Evolutionary conservation across 2,329 filamentous ascomycete genomes (phyloP).

Genomic region (Diaporthe ampelina): DNA sequence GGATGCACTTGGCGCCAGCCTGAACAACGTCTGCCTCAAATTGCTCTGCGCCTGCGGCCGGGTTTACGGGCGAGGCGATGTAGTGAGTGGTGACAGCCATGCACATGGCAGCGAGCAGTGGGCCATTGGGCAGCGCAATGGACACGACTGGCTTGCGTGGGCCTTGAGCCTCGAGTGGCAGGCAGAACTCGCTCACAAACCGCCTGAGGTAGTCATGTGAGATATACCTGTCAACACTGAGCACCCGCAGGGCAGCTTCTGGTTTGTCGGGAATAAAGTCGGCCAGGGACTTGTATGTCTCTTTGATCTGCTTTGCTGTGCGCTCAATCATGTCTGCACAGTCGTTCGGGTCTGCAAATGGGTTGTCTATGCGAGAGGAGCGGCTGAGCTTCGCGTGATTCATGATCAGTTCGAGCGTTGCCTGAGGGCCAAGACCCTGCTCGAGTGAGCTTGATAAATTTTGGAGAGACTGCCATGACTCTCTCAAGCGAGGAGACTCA

Average conservation of each 20-base stretch:
- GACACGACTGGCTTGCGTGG: conserved; percentile 39
- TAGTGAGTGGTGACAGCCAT: conserved; percentile 43
- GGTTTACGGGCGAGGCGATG: conserved; percentile 42
- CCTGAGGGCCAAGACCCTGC: conserved; percentile 13
- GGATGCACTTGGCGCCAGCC: conserved; percentile 37
- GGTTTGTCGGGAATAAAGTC: conserved; percentile 38
- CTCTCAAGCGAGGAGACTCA: not conserved
- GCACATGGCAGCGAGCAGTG: conserved; percentile 43
- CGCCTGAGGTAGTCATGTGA: conserved; percentile 33
- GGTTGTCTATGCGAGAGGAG: conserved; percentile 10
- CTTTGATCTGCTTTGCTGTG: conserved; percentile 35
- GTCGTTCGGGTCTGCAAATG: conserved; percentile 11
- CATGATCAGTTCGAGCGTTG: conserved; percentile 36
- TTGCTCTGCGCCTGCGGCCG: conserved; percentile 39
- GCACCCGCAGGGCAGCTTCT: conserved; percentile 27
- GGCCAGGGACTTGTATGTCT: conserved; percentile 34
- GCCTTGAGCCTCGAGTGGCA: conserved; percentile 1
- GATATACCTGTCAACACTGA: conserved; percentile 29
- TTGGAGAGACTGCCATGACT: conserved; percentile 32
- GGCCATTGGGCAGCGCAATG: conserved; percentile 43
- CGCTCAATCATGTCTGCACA: conserved; percentile 12
- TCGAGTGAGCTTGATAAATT: conserved; percentile 30
- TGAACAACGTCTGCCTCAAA: conserved; percentile 43
- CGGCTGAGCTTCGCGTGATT: conserved; percentile 35
- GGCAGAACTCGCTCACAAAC: conserved; percentile 29